Evolutionary conservation across 192 early-diverging fungal species (phyloP), one percentile per base, ranked within the genome.

Genomic region (Coemansia sp.): DNA sequence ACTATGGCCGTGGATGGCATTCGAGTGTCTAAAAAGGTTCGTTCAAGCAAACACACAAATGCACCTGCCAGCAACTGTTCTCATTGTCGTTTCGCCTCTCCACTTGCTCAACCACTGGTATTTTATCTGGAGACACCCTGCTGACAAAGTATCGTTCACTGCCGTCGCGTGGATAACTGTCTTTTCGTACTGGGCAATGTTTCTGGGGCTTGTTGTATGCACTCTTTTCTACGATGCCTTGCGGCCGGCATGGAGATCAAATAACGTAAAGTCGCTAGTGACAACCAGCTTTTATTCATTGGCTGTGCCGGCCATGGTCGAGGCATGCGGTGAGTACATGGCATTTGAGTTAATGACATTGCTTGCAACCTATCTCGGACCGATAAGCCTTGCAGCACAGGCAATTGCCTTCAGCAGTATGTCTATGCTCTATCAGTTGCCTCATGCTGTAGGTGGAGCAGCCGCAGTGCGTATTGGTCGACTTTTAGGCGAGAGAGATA

Each of bases 1-100:
- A 6, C 85, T 92, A 29, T 89, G 91, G 59, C 91, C 94, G 0
- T 88, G 83, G 74, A 82, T 97, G 71, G 84, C 92, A 15, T 90
- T 90, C 83, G 94, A 96, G 67, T 91, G 90, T 63, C 72, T 94
- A n/a, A 92, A 93, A 58, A 85, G 92, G 58, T 97, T 85, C 67
- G 75, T 95, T 21, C 92, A 96, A 70, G 88, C 89, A 4, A 95
- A 97, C 76, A 91, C 87, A 4, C 68, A 71, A 69, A 95, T 98
- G 95, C 83, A 87, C 20, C 88, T 93, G 0, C 85, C 83, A 2
- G 63, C 79, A 20, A 39, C 70, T 43, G 71, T 69, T 8, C 63
- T 81, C 7, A 63, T 64, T 0, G 59, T 46, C 3, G 74, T 69
- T 18, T 67, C 59, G n/a, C 73, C 63, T 3, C 37, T 76, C 8